Conservation (phyloP, 768 basidiomycete species). For the Amanita rimosa region DNA sequence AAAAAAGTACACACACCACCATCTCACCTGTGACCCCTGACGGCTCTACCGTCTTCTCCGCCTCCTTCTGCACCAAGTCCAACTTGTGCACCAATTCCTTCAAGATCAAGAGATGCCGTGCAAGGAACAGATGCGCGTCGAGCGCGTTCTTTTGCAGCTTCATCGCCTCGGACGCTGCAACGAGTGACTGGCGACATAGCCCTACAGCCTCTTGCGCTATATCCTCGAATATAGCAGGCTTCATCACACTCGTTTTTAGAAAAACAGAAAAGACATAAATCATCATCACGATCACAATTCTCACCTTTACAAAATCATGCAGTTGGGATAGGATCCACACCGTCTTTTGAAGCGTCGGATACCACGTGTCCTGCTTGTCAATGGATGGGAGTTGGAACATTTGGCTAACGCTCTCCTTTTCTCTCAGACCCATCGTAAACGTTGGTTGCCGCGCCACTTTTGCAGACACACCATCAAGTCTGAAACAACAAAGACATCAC, state of each 20-base stretch:
- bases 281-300: constrained; percentile 7
- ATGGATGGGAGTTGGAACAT: constrained; percentile 62
- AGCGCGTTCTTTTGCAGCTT: constrained; percentile 32
- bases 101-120: constrained; percentile 80
- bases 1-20: neutral
- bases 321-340: constrained; percentile 88
- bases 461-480: neutral
- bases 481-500: constrained; percentile 14
- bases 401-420: constrained; percentile 60
- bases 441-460: constrained; percentile 37
- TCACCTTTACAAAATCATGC: constrained; percentile 85
- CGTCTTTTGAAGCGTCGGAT: constrained; percentile 78
- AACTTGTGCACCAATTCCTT: constrained; percentile 82
- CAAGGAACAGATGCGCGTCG: constrained; percentile 80
- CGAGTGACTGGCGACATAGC: constrained; percentile 73
- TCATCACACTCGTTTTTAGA: neutral
- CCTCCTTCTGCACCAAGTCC: constrained; percentile 44
- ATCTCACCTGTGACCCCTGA: constrained; percentile 44
- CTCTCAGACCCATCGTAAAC: constrained; percentile 36
- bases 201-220: constrained; percentile 89
- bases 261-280: neutral
- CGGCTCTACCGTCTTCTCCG: constrained; percentile 16
- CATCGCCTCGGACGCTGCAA: constrained; percentile 60
- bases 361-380: constrained; percentile 81
- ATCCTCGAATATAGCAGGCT: constrained; percentile 92